Base-by-base conservation (phyloP, 2,329 filamentous ascomycete genomes). In the Hypoxylon sp. region DNA sequence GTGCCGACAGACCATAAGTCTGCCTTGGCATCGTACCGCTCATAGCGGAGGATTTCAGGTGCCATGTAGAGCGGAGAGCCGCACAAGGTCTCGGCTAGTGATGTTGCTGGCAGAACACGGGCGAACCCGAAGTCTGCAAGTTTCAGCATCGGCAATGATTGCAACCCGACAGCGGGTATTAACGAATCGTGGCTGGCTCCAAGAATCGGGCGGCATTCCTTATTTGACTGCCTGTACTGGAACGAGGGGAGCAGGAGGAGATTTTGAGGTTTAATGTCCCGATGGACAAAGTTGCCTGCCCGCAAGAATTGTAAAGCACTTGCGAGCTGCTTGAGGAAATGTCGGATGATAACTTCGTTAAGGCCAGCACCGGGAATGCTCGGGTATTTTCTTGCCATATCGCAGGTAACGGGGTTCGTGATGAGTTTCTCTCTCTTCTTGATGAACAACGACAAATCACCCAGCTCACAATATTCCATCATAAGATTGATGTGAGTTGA, bases 121-220 rank as follows among this genome's bases (percentile, higher is more conserved):
- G 95, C 95, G 76, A 99, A 99, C n/a, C 95, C 95, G 75, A 99
- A 99, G 80, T 99, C 95, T 59, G 95, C 95, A 71, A 99, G 89
- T 80, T 99, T 99, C 63, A 99, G 87, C 90, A 98, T 96, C 4
- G 95, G 95, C 43, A 99, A 80, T 17, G 93, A 95, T 55, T 87
- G 84, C 28, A 99, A 81, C 6, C 95, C 95, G 24, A 90, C 89
- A 24, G 90, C 86, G 3, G 94, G 93, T 46, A 92, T 91, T 58
- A 95, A 82, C 0, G 93, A 94, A 74, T 94, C 88, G 44, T 91
- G 89, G 72, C 91, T 94, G 53, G 89, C 91, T 62, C 85, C 85
- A 76, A 95, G 89, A 60, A 95, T 89, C 17, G 91, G 89, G 62
- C 90, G 86, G 32, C 84, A 81, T 62, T 87, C 84, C 56, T 87